Evolutionary conservation across 495 filamentous ascomycete genomes (phyloP).

Genomic region (Penicillium mononematosum): DNA sequence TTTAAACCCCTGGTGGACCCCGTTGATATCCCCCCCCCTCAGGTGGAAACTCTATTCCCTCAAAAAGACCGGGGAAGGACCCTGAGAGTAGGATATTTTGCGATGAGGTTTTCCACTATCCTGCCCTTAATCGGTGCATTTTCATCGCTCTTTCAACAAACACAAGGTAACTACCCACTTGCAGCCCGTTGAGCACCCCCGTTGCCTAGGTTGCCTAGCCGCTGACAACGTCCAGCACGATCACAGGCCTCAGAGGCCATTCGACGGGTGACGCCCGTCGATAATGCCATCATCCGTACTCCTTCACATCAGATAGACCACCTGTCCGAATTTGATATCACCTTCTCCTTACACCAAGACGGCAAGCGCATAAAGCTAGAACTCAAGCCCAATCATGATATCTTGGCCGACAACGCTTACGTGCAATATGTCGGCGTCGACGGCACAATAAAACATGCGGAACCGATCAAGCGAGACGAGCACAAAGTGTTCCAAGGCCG

Average conservation of each 20-base stretch:
- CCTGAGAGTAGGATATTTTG: constrained; percentile 1
- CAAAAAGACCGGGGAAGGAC: background rate
- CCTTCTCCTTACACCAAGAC: constrained; percentile 68
- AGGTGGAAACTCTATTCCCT: constrained; percentile 14
- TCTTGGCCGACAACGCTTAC: constrained; percentile 72
- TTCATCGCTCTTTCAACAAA: constrained; percentile 20
- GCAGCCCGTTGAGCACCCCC: no score
- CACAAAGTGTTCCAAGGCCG: constrained; percentile 84
- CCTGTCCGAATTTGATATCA: constrained; percentile 76
- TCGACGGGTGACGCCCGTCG: constrained; percentile 67
- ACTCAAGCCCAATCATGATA: constrained; percentile 90
- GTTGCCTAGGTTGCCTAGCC: background rate
- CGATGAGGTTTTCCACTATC: constrained; percentile 27
- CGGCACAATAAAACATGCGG: constrained; percentile 59
- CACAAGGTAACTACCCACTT: constrained; percentile 17
- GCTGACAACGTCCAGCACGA: constrained; percentile 49
- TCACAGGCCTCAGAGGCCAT: constrained; percentile 77
- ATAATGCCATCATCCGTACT: constrained; percentile 74
- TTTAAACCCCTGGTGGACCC: background rate
- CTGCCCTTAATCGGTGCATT: constrained; percentile 22
- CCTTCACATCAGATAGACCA: constrained; percentile 76
- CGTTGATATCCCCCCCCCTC: background rate
- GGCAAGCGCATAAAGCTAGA: constrained; percentile 71
- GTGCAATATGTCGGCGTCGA: constrained; percentile 69
- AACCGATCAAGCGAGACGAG: constrained; percentile 65